Evolutionary conservation across 1,284 basidiomycete genomes (phyloP), one percentile per base, ranked within the genome.

Genomic region (Irpex rosettiformis): DNA sequence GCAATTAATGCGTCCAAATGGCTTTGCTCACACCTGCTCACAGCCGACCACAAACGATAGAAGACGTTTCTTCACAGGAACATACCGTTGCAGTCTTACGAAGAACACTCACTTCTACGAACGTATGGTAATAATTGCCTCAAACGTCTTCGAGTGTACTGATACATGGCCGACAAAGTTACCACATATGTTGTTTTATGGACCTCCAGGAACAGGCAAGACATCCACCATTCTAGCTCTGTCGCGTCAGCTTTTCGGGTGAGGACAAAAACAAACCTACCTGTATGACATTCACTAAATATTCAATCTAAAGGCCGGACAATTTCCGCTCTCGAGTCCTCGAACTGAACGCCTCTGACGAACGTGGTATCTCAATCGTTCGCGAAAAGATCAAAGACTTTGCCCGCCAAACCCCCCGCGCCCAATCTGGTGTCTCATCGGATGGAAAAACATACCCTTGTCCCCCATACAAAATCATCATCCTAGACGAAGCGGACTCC

Each of bases 141-240:
- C 13, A 6, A 33, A 5, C 13, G 13, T 33, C 13, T 6, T 33
- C 5, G 6, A 33, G 30, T 33, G 30, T 33, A 33, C 30, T 33
- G 13, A 33, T 5, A 5, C 11, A 33, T 13, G 13, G 21, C 33
- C 16, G 10, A n/a, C 13, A 5, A 71, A 99, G 96, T 82, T 99
- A 51, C 96, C 97, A 1, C 97, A 99, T 71, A 99, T 99, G 96
- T 80, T 99, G 54, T 99, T 99, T 79, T 99, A 99, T 67, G 97
- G 97, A 0, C 97, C 97, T 18, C 97, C 97, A 7, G 97, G 97
- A 28, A 99, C 97, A 5, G 97, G 97, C 53, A 99, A 99, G 75
- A 99, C 97, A 13, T 97, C 94, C 40, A 98, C 97, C 0, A 99
- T 99, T 66, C 86, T 99, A 13, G 97, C 97, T 11, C 79, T 99